Base-by-base conservation (phyloP, 2,329 filamentous ascomycete species). In the Hirsutella rhossiliensis region DNA sequence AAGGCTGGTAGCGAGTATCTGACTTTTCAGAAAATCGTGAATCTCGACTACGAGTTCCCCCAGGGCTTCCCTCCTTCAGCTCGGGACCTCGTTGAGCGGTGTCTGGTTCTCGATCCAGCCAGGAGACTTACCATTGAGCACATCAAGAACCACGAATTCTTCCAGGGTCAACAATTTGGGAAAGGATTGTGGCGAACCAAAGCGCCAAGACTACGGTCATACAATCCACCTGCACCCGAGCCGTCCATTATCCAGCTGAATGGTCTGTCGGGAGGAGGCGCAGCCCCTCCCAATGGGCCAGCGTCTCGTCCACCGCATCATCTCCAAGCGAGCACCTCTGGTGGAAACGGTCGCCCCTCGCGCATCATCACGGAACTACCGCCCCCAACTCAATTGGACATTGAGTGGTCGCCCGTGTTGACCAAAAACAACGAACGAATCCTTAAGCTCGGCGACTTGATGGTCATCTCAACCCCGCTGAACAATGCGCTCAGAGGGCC, bases 1-100 rank as follows among this genome's bases (percentile, higher is more conserved):
- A 98, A 98, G 62, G 92, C 85, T 36, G 84, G 76, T 13, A 96
- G 94, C 53, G 92, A 98, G 60, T 98, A 97, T 56, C 75, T 92
- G 58, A 98, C 92, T 0, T 98, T 98, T 59, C 92, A 98, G 62
- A 98, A 97, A 65, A 98, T 98, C 58, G 87, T 98, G 43, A 83
- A 77, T 29, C 72, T 98, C 38, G 90, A 98, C 44, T 98, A 97
- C 59, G 84, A 90, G 39, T 98, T 97, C 51, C 92, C 92, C 0
- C 66, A 78, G 27, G 88, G 87, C 2, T 98, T 98, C 54, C 92
- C 92, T 2, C 70, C 81, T 5, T 77, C 87, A 2, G 92, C 92
- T 18, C 81, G 82, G 47, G 92, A 98, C 62, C 71, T 98, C 15
- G 82, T 98, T 1, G 90, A 97, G 62, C 77, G 92, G 49, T 78